These are phyloP conservation scores for Neurospora hispaniola DNA, from an alignment of 495 filamentous ascomycete genomes.

Conservation along the genomic window DNA sequence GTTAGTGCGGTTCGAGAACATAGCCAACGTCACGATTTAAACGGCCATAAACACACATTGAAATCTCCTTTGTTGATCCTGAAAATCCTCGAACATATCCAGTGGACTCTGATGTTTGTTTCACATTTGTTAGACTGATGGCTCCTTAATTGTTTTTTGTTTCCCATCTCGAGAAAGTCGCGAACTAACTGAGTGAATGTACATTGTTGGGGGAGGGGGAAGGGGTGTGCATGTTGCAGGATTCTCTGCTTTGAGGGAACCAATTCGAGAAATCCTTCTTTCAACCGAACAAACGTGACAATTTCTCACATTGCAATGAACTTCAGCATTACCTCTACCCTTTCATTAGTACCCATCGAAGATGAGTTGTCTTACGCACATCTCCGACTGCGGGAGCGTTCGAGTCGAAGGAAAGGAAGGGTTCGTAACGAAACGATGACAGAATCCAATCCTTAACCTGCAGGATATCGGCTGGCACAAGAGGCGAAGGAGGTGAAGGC, in stretches of 20 bases:
- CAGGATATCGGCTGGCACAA: background rate
- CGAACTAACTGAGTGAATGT: background rate
- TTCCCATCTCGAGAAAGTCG: background rate
- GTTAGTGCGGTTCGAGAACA: background rate
- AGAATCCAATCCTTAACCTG: background rate
- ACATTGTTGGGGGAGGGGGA: background rate
- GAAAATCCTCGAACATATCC: too few relatives aligned
- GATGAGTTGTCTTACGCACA: background rate
- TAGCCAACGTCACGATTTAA: background rate
- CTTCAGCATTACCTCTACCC: background rate
- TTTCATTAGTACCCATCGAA: background rate
- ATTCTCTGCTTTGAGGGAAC: background rate
- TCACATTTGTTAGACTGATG: too few relatives aligned
- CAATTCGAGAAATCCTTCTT: background rate
- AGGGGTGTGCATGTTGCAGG: background rate
- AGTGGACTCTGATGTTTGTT: too few relatives aligned
- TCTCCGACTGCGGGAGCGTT: background rate
- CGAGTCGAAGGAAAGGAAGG: background rate
- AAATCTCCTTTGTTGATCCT: background rate
- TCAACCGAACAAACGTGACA: background rate
- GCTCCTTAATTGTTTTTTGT: too few relatives aligned
- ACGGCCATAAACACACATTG: fast-evolving
- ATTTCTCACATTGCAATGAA: background rate
- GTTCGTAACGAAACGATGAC: background rate
- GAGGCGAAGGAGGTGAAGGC: background rate